These are phyloP conservation scores for Udeniomyces megalosporus DNA, from an alignment of 768 basidiomycete genomes.

Conservation along the genomic window DNA sequence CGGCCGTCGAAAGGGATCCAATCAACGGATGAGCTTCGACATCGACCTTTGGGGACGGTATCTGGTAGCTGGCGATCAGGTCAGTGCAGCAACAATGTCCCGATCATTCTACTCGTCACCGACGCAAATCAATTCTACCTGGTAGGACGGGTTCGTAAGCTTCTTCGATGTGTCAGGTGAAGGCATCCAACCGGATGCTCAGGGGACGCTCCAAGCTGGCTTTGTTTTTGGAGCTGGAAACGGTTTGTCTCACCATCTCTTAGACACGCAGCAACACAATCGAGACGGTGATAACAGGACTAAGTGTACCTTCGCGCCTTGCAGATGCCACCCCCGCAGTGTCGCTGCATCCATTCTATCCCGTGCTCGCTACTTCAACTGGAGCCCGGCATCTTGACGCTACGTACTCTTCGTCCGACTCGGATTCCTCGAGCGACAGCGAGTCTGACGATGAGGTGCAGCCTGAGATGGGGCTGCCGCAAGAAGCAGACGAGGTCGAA, in stretches of 20 bases:
- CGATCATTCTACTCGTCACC: neutral
- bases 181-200: neutral
- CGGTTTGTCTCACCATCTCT: too few species aligned
- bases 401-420: neutral
- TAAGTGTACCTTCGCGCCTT: too few species aligned
- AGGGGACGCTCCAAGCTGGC: neutral
- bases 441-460: too few species aligned
- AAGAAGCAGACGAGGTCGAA: too few species aligned
- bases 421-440: neutral
- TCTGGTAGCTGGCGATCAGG: constrained; percentile 54
- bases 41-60: constrained; percentile 51
- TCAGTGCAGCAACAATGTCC: constrained; percentile 25
- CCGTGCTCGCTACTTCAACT: constrained; percentile 47
- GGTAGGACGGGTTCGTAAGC: constrained; percentile 43
- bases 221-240: neutral
- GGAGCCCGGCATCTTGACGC: constrained; percentile 47
- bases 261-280: too few species aligned
- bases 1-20: constrained; percentile 37
- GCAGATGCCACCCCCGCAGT: constrained; percentile 60
- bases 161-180: constrained; percentile 36
- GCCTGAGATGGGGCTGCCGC: too few species aligned
- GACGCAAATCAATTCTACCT: neutral
- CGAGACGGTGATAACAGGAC: too few species aligned
- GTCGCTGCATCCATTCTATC: constrained; percentile 49
- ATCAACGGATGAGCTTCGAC: constrained; percentile 67